Evolutionary conservation across 2,329 filamentous ascomycete species (phyloP), one percentile per base, ranked within the genome.

Genomic region (Zasmidium citrigriseum): DNA sequence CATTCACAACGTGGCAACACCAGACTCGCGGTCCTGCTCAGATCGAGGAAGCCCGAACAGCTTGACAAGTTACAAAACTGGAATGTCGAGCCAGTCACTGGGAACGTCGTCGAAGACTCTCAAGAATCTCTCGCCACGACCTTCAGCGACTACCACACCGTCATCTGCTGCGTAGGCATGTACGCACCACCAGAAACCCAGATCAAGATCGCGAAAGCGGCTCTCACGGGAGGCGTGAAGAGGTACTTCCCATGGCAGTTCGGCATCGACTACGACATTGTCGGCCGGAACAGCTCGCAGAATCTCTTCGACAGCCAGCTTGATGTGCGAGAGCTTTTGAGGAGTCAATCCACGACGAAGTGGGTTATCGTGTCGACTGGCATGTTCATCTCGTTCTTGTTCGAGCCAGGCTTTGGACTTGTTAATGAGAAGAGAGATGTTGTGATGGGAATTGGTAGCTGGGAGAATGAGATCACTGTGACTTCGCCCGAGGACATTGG

Each of bases 191-290:
- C 78, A 0, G 84, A 82, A 1, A 84, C 80, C 0, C 83, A 89
- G 67, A 61, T 78, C 1, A 88, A 87, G 64, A 74, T 90, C 18
- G 73, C 82, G 0, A 67, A 76, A 11, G 86, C 87, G 0, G 82
- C 80, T 0, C 72, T 90, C 0, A 70, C 72, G 11, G 85, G 82
- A 0, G 72, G 75, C 0, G 79, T 82, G 0, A 64, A 72, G 14
- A 75, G 82, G 0, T 90, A 82, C 67, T 80, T 90, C 18, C 88
- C 88, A 0, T 91, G 88, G 88, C 88, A 91, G 70, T 90, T 87
- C 69, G 88, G 88, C 0, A 83, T 89, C 22, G 86, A 91, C 68
- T 91, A 90, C 72, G 87, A 90, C 57, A 69, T 76, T 24, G 83
- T 89, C 16, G 86, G 86, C 0, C 70, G 75, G 0, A 82, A 82